These are phyloP conservation scores for Hordeum marinum DNA, from an alignment of 176 grass and related monocot species.

Conservation along the genomic window DNA sequence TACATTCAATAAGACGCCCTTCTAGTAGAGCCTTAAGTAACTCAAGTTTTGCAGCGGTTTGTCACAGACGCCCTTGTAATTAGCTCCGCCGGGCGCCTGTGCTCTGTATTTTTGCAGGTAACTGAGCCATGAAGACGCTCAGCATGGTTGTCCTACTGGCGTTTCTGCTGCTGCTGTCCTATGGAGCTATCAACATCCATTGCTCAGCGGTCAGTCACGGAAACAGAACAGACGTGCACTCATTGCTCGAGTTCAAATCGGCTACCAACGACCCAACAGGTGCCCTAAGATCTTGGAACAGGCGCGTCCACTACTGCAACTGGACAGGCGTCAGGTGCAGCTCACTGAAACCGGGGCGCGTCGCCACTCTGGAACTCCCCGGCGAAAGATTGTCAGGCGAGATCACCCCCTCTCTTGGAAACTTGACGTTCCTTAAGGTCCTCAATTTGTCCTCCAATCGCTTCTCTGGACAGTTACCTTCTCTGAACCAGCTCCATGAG, in stretches of 20 bases:
- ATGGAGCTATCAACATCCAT: too few relatives aligned
- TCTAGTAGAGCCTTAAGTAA: too few relatives aligned
- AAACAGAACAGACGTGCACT: not conserved
- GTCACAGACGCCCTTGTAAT: too few relatives aligned
- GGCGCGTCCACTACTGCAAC: not conserved
- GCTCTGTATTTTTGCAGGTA: not conserved
- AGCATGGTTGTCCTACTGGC: too few relatives aligned
- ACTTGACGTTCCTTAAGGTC: not conserved
- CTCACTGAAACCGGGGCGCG: rapidly evolving
- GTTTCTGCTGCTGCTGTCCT: too few relatives aligned
- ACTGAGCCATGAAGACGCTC: not conserved
- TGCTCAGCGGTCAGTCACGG: not conserved
- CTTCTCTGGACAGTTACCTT: too few relatives aligned
- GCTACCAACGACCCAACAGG: not conserved
- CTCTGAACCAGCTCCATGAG: too few relatives aligned
- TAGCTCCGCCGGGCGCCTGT: too few relatives aligned
- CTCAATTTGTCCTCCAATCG: too few relatives aligned
- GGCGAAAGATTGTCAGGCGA: not conserved
- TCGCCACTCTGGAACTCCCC: not conserved
- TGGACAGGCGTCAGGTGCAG: not conserved
- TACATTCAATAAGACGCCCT: too few relatives aligned
- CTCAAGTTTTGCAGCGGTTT: too few relatives aligned
- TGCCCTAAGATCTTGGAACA: not conserved
- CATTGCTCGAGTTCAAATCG: not conserved
- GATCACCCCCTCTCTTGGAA: not conserved